Base-by-base conservation (phyloP, 352 stramenopile species). In the Globisporangium recalcitrans region DNA sequence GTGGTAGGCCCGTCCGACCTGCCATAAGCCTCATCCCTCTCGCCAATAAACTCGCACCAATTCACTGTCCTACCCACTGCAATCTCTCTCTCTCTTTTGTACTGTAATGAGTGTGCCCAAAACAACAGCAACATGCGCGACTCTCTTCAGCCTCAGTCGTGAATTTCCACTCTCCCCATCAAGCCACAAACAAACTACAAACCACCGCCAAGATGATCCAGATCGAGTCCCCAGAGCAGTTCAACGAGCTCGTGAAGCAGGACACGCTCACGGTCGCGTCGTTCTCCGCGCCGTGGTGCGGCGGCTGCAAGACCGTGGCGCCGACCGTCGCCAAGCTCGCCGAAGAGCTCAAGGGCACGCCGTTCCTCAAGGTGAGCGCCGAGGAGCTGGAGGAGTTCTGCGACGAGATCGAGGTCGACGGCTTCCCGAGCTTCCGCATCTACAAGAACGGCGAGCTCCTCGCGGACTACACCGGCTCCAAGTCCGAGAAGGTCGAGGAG, bases 401-500 rank as follows among this genome's bases (percentile, higher is more conserved):
- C 52, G 77, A 90, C 46, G 81, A 90, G 64, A 62, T 89, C n/a
- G 78, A 88, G 38, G 80, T 93, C 38, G 74, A 88, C 57, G 82
- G 75, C 60, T 90, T 87, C 69, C 84, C 84, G n/a, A 74, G 77
- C 58, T 88, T 93, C 58, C 82, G 82, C 63, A 69, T 90, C 32
- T 93, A 91, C 77, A 82, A 81, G 63, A 69, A 67, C 29, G 71
- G 70, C 65, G 74, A 86, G 53, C 52, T 86, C 6, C 7, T 85
- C 8, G 78, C 71, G n/a, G 79, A 93, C 60, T 78, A 78, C 70
- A 75, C 70, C 32, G 81, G 84, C 73, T 85, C 80, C 65, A 91
- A 90, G 70, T 67, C 75, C 29, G 84, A 93, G 55, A 89, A 91
- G 71, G 70, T 88, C 53, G 83, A 90, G 64, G 70, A 87, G 60